Base-by-base conservation (phyloP, 2,329 filamentous ascomycete genomes). In the Calonectria hawksworthii region DNA sequence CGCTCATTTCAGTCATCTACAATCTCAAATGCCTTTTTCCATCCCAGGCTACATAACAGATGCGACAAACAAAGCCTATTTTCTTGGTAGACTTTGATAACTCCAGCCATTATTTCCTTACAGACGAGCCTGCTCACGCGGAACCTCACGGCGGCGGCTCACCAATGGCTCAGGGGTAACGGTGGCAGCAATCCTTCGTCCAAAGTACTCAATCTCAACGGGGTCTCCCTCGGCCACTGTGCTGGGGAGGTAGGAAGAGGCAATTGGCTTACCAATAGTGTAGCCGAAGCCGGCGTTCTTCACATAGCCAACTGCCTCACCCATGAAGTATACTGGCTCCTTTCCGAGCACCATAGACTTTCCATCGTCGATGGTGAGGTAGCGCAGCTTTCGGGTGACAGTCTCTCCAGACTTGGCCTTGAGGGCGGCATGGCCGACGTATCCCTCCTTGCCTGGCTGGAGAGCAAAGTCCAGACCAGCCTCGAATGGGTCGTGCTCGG, bases 121-220 rank as follows among this genome's bases (percentile, higher is more conserved):
- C 28, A 63, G 56, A 28, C 56, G 56, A 38, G 56, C n/a, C 34
- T 41, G 23, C 2, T 63, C 56, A n/a, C 56, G 56, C n/a, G 23
- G 8, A 23, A 28, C 13, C 18, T 63, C 56, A 26, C 56, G 34
- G 13, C 56, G 56, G 13, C 56, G 56, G 56, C 34, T 63, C 23
- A 63, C 56, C 23, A 81, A 51, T 1, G 90, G 88, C 61, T 91
- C 90, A 1, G 84, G 75, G 0, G 85, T 83, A 1, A 93, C 88
- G 4, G 90, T 92, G 0, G 91, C 92, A 65, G 78, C 77, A 68
- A 92, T 88, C 14, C 86, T 85, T 72, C 83, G 84, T 6, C 91
- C 90, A 82, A 93, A 93, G 79, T 93, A 93, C 77, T 92, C 90
- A 71, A 93, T 86, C 79, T 92, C 90, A 0, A 93, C 90, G 0